These are phyloP conservation scores for Pseudopyricularia cyperi DNA, from an alignment of 2,329 filamentous ascomycete genomes.

Conservation along the genomic window DNA sequence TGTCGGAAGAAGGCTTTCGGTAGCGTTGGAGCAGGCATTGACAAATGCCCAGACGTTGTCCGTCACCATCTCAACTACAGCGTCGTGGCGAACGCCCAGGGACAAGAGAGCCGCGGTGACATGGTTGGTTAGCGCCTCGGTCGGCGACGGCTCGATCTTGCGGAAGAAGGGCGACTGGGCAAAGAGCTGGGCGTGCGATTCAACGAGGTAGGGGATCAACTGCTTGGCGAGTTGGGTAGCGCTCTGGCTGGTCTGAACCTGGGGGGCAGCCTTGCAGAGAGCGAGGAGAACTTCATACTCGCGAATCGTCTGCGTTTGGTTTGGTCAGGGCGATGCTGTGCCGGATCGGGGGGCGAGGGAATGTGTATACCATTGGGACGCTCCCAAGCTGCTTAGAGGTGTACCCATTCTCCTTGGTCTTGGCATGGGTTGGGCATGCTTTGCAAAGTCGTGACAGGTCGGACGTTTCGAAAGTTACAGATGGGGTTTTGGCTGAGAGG, in stretches of 20 bases:
- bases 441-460: slow-evolving; percentile 50
- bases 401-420: slow-evolving; percentile 36
- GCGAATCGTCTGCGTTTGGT: slow-evolving; percentile 56
- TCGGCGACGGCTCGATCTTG: slow-evolving; percentile 74
- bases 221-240: slow-evolving; percentile 70
- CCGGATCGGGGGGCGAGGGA: too few species aligned
- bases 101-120: slow-evolving; percentile 72
- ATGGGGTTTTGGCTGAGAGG: slow-evolving; percentile 42
- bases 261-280: slow-evolving; percentile 77
- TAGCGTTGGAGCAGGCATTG: slow-evolving; percentile 51
- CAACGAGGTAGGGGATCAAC: slow-evolving; percentile 71
- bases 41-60: slow-evolving; percentile 61
- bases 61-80: slow-evolving; percentile 52
- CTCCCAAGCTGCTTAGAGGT: slow-evolving; percentile 33
- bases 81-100: slow-evolving; percentile 59
- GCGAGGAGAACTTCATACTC: slow-evolving; percentile 89
- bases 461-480: slow-evolving; percentile 43
- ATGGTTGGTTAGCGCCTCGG: slow-evolving; percentile 69
- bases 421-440: slow-evolving; percentile 36
- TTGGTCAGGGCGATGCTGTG: background rate
- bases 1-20: slow-evolving; percentile 39
- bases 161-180: slow-evolving; percentile 70
- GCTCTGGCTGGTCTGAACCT: slow-evolving; percentile 55
- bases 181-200: slow-evolving; percentile 70
- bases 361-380: slow-evolving; percentile 43